Percentiles rank a stretch among this genome's conserved stretches.
Conservation (phyloP, 148 eudicot species). For the Polygonum maritimum region DNA sequence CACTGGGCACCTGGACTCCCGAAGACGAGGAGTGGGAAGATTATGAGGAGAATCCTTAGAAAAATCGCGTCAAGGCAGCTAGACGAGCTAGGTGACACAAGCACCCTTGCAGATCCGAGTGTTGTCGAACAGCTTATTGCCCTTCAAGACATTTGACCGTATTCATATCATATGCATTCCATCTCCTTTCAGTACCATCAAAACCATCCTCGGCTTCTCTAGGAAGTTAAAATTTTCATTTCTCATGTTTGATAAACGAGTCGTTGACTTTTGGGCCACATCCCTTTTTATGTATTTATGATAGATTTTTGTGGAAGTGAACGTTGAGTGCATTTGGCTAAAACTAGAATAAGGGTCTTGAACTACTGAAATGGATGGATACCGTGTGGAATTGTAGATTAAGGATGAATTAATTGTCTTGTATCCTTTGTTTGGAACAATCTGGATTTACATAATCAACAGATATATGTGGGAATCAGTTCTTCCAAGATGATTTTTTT, state of each 20-base stretch:
- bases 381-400: not conserved
- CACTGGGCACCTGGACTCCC: conserved; percentile 99
- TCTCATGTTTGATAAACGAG: not conserved
- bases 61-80: conserved; percentile 88
- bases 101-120: conserved; percentile 86
- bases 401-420: not conserved
- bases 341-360: not conserved
- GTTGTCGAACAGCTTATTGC: conserved; percentile 88
- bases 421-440: conserved; percentile 1
- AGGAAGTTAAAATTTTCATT: not conserved
- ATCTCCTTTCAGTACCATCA: not conserved
- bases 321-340: not conserved
- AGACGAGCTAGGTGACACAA: conserved; percentile 92
- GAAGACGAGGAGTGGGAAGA: conserved; percentile 98
- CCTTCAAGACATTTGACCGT: conserved; percentile 37
- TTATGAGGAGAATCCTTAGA: conserved; percentile 93
- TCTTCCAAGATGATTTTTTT: not conserved
- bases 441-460: not conserved
- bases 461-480: not conserved
- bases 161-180: not conserved
- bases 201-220: not conserved
- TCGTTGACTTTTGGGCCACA: not conserved
- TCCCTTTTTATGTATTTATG: not conserved
- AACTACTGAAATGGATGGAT: conserved; percentile 1
- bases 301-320: not conserved